phyloP scores from a whole-genome alignment of 2,329 filamentous ascomycete genomes.

The Cytospora schulzeri region DNA sequence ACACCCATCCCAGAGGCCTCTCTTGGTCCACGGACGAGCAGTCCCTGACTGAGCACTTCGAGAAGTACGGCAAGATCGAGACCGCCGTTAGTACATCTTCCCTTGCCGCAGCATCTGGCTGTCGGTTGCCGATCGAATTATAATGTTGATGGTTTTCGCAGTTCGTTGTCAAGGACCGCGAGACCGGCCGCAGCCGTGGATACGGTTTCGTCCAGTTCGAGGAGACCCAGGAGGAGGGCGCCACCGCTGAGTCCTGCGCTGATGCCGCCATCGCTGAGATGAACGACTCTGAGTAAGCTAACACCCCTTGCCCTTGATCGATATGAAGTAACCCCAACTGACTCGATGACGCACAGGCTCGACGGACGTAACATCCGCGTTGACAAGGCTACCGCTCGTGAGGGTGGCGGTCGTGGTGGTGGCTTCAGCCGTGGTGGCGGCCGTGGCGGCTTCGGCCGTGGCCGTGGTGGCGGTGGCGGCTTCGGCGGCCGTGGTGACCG shows the following conservation, averaged over 20 bases:
- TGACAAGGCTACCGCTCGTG: slow-evolving; percentile 3
- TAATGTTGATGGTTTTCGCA: neutral
- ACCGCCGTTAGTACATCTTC: slow-evolving; percentile 13
- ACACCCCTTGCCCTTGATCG: no score
- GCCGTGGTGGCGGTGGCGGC: slow-evolving; percentile 8
- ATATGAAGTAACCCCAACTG: neutral
- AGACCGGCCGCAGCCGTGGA: slow-evolving; percentile 16
- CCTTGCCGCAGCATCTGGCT: neutral
- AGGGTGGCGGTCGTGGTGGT: slow-evolving; percentile 8
- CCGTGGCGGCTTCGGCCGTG: slow-evolving; percentile 1
- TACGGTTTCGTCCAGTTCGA: slow-evolving; percentile 17
- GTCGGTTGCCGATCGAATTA: neutral
- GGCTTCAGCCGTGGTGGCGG: slow-evolving; percentile 7
- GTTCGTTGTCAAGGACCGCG: slow-evolving; percentile 17
- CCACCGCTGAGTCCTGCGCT: neutral
- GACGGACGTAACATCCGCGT: slow-evolving; percentile 20
- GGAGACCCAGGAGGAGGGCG: neutral
- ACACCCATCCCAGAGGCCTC: slow-evolving; percentile 4
- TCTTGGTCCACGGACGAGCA: slow-evolving; percentile 18
- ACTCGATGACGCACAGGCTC: neutral
- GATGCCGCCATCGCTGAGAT: slow-evolving; percentile 12
- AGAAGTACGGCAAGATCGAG: slow-evolving; percentile 9
- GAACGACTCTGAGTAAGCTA: slow-evolving; percentile 16
- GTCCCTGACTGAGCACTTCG: slow-evolving; percentile 7
- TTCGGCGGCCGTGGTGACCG: slow-evolving; percentile 12